Evolutionary conservation across 208 protist genomes (phyloP), one percentile per base, ranked within the genome.

Genomic region (Trypanosoma scelopori): DNA sequence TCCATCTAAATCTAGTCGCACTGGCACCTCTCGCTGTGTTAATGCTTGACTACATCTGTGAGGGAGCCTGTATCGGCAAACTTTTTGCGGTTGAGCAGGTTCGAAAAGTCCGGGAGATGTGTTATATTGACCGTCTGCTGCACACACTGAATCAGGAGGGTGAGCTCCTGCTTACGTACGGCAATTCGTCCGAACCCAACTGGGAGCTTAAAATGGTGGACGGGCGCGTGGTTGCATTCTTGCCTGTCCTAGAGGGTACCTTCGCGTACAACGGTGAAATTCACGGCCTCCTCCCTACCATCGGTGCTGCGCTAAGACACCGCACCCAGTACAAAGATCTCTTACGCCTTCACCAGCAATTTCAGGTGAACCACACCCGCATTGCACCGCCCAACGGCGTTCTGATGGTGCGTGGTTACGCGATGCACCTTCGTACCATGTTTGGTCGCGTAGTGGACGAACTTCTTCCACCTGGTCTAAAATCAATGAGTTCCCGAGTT

Each of bases 381-480:
- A 56, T 94, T 20, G 84, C 74, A 12, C 46, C 65, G 48, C 68
- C 80, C 11, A 75, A 62, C 0, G 77, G 76, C 6, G 64, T 88
- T 45, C 67, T 97, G 37, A 94, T 96, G 76, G 91, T 97, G 27
- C 85, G 89, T 55, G 77, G 89, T 22, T 85, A 91, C 63, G 73
- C 87, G 3, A 85, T 96, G 84, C 83, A 92, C 58, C 79, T 97
- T 51, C 81, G 93, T 23, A 93, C 87, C 16, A 65, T 96, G 18
- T 97, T 95, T 79, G 93, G 84, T 13, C 89, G 91, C 47, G 89
- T 97, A 16, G 87, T 91, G 28, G 85, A 92, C 50, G 91, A 94
- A 46, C 73, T 96, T 46, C 85, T 97, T 60, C 93, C 93, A 1
- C 43, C 63, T 16, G 93, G 93, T 28, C 56, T 96, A 68, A 73